Base-by-base conservation (phyloP, 2,329 filamentous ascomycete genomes). In the Aspergillus sp. region DNA sequence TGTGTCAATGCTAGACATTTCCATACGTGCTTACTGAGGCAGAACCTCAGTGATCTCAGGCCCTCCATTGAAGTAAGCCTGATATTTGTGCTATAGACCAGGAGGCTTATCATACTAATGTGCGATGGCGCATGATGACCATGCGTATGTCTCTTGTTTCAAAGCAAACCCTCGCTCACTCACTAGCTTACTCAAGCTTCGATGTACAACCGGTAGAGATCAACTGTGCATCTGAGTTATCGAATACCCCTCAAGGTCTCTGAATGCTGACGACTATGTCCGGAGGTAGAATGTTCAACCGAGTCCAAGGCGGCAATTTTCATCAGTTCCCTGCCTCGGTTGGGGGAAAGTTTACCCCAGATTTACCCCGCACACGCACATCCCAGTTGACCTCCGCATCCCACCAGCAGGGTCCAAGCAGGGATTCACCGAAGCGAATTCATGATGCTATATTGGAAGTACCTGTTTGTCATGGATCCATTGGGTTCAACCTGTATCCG, bases 231-330 rank as follows among this genome's bases (percentile, higher is more conserved):
- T 5, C 2, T 36, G 4, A 13, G 11, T 11, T 36, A 36, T 15
- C 32, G 5, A 36, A 36, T 36, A 36, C 4, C 32, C 32, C 32
- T 5, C 27, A 4, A 5, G 1, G 10, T 3, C 8, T 30, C 4
- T 13, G 4, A 36, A 23, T 3, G 41, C 17, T 21, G 17, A 8
- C 23, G 41, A 11, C 8, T 23, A 21, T 21, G 17, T 13, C 41
- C 19, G 36, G 6, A 39, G 51, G 50, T n/a, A 30, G 23, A 53
- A 41, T 32, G 51, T 25, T 53, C 51, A 53, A 30, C 51, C 51
- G 51, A 7, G 19, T 8, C 10, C 8, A 39, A 10, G 10, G n/a
- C 13, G 8, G 19, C 4, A n/a, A 3, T 15, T 0, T 21, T n/a
- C 10, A n/a, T 39, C 7, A 23, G 25, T 38, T 19, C 21, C 21